phyloP scores from a whole-genome alignment of 257 asterid genomes.

The Solanum sparsipilum region DNA sequence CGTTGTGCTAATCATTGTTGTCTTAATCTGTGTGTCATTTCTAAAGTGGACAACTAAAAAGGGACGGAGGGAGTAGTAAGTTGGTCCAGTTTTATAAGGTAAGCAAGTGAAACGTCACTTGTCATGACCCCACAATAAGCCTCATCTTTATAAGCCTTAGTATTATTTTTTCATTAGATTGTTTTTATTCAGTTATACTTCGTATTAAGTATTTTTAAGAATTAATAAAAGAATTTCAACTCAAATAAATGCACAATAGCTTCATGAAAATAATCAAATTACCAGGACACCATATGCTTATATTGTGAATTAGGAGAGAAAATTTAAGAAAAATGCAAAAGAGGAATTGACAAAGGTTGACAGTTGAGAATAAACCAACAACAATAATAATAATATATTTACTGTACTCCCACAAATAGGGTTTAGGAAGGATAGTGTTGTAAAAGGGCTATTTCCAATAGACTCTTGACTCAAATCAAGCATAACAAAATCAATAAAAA shows the following conservation, averaged over 20 bases:
- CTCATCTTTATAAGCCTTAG: neutral
- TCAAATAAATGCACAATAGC: neutral
- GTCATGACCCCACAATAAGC: neutral
- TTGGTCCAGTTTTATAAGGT: neutral
- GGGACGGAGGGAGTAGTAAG: too few species aligned
- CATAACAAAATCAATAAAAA: neutral
- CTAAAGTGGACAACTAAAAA: too few species aligned
- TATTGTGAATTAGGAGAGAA: neutral
- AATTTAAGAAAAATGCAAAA: neutral
- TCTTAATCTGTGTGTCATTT: too few species aligned
- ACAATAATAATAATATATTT: too few species aligned
- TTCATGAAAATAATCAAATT: neutral
- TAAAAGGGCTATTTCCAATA: too few species aligned
- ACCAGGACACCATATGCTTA: neutral
- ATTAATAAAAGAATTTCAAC: neutral
- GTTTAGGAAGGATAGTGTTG: neutral
- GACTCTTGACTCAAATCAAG: neutral
- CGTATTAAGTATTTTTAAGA: neutral
- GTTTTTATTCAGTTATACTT: too few species aligned
- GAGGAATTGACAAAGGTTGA: neutral
- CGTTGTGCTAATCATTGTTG: too few species aligned
- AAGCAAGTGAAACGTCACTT: too few species aligned
- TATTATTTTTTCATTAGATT: too few species aligned
- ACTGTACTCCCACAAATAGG: too few species aligned
- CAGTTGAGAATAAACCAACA: neutral